Conservation (phyloP, 345 rosid genomes). For the Hibiscus tridactylites region DNA sequence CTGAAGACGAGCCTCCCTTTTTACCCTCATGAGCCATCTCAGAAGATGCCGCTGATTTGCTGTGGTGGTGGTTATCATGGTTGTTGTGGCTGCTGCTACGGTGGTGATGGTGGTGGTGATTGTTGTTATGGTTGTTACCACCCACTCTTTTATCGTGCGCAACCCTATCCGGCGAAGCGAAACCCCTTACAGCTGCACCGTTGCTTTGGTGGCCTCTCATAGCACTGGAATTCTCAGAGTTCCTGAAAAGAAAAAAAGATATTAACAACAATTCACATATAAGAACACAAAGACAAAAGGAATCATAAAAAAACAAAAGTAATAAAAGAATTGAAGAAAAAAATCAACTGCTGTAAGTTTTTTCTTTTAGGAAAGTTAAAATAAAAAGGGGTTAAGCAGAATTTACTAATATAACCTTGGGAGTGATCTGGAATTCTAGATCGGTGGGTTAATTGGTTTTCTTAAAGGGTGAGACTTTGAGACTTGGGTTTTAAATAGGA, state of each 20-base stretch:
- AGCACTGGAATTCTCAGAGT: slow-evolving; percentile 49
- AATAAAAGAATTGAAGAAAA: neutral
- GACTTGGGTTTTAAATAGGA: neutral
- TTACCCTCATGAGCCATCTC: slow-evolving; percentile 56
- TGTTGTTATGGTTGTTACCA: slow-evolving; percentile 7
- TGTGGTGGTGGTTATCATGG: slow-evolving; percentile 10
- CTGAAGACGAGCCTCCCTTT: slow-evolving; percentile 60
- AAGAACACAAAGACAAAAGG: neutral
- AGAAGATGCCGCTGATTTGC: slow-evolving; percentile 42
- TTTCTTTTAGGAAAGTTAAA: no score
- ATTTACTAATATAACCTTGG: slow-evolving; percentile 36
- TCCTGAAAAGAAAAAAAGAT: slow-evolving; percentile 20
- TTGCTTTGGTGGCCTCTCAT: slow-evolving; percentile 62
- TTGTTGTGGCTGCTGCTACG: neutral
- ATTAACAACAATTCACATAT: neutral
- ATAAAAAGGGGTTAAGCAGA: neutral
- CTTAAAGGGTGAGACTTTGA: slow-evolving; percentile 1
- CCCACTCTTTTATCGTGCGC: slow-evolving; percentile 42
- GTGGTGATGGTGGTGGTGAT: neutral
- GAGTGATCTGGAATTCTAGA: slow-evolving; percentile 25
- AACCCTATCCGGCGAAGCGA: slow-evolving; percentile 44
- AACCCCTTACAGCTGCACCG: slow-evolving; percentile 41
- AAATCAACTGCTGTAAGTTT: neutral
- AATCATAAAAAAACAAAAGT: neutral
- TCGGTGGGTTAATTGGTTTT: slow-evolving; percentile 7